Evolutionary conservation across 495 filamentous ascomycete genomes (phyloP).

Genomic region (Daldinia concentrica): DNA sequence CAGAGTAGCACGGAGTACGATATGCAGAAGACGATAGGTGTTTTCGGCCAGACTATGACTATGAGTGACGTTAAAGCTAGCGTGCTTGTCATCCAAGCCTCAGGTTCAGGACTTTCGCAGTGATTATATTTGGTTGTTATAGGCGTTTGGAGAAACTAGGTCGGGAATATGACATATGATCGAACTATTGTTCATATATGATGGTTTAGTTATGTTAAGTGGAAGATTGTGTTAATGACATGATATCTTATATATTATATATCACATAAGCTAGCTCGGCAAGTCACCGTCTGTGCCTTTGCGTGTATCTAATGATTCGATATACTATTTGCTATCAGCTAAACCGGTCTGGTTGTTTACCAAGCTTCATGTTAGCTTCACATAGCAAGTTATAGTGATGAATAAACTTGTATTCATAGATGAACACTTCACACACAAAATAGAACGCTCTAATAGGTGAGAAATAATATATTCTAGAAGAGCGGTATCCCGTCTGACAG

Average conservation of each 20-base stretch:
- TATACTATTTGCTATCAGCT: background rate
- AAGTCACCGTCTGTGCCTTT: background rate
- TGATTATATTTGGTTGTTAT: background rate
- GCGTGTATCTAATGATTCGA: conserved; percentile 8
- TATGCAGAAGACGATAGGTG: conserved; percentile 71
- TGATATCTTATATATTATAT: conserved; percentile 15
- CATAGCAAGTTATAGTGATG: background rate
- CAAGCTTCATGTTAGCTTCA: background rate
- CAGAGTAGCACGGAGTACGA: conserved; percentile 54
- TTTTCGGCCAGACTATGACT: conserved; percentile 70
- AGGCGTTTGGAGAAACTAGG: background rate
- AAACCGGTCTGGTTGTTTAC: background rate
- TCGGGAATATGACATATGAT: background rate
- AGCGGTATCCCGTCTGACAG: background rate
- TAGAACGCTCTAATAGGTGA: background rate
- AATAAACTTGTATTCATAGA: background rate
- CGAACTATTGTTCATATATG: background rate
- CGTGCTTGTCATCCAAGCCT: conserved; percentile 77
- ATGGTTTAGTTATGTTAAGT: conserved; percentile 2
- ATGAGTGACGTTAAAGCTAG: conserved; percentile 71
- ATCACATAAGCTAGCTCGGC: background rate
- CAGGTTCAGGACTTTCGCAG: background rate
- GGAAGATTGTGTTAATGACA: conserved; percentile 11
- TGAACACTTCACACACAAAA: background rate
- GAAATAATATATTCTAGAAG: background rate